phyloP scores from a whole-genome alignment of 78 protist genomes.

The Pigoraptor vietnamica region DNA sequence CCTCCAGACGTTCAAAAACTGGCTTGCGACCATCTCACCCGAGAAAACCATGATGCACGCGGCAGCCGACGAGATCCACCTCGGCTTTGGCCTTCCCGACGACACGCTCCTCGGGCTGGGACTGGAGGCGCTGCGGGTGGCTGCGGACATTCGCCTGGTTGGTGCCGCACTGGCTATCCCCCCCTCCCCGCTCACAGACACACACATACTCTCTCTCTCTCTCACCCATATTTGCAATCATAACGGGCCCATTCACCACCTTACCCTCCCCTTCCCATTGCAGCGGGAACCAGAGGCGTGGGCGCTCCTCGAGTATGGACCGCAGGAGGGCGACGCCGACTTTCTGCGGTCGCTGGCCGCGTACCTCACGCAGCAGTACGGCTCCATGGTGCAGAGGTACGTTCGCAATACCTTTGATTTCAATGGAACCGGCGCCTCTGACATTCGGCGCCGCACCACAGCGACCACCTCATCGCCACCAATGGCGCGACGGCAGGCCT shows the following conservation, averaged over 20 bases:
- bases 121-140: not conserved
- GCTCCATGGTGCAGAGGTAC: not conserved
- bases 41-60: not conserved
- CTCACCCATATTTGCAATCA: no score
- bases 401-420: no score
- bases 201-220: no score
- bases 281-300: not conserved
- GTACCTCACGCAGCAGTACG: not conserved
- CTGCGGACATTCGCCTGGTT: not conserved
- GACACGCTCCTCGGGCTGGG: not conserved
- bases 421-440: no score
- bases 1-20: not conserved
- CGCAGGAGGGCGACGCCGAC: not conserved
- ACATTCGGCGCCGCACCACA: not conserved
- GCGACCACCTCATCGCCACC: not conserved
- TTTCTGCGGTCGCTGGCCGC: not conserved
- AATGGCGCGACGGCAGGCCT: not conserved
- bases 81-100: not conserved
- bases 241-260: no score
- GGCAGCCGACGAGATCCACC: not conserved
- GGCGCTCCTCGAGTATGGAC: not conserved
- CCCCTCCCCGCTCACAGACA: no score
- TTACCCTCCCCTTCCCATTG: not conserved
- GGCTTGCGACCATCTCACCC: not conserved
- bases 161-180: not conserved